Conservation (phyloP, 352 stramenopile genomes). For the Phytophthora pluvialis region DNA sequence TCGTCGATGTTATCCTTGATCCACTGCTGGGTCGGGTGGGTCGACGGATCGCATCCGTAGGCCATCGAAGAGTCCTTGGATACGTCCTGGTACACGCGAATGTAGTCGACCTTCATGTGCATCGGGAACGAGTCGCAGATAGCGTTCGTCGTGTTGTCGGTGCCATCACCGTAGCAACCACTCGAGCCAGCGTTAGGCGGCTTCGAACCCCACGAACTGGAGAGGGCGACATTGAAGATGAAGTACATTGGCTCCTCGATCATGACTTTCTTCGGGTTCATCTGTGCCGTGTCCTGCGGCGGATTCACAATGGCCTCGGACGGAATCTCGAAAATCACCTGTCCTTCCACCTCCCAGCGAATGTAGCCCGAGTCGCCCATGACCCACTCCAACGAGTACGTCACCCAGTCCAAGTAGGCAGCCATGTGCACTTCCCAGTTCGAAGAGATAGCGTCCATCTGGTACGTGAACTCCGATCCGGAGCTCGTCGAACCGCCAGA, state of each 20-base stretch:
- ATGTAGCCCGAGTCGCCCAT: slow-evolving; percentile 53
- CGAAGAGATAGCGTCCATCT: slow-evolving; percentile 93
- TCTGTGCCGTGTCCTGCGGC: slow-evolving; percentile 49
- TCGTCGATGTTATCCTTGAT: slow-evolving; percentile 66
- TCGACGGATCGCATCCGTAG: slow-evolving; percentile 53
- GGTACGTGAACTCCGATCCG: slow-evolving; percentile 49
- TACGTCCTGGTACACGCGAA: slow-evolving; percentile 49
- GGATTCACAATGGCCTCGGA: slow-evolving; percentile 56
- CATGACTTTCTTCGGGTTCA: slow-evolving; percentile 86
- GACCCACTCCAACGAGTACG: slow-evolving; percentile 66
- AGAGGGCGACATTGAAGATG: slow-evolving; percentile 92
- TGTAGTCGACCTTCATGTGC: slow-evolving; percentile 82
- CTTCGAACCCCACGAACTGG: slow-evolving; percentile 73
- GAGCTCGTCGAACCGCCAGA: slow-evolving; percentile 35
- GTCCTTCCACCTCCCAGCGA: slow-evolving; percentile 75
- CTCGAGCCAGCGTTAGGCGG: slow-evolving; percentile 43
- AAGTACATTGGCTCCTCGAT: slow-evolving; percentile 92
- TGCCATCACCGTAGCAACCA: slow-evolving; percentile 41
- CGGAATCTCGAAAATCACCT: slow-evolving; percentile 89
- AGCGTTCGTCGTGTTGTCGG: slow-evolving; percentile 33
- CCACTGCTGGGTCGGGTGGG: slow-evolving; percentile 64
- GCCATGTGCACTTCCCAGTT: slow-evolving; percentile 82
- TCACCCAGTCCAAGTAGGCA: slow-evolving; percentile 81
- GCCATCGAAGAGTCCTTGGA: slow-evolving; percentile 47
- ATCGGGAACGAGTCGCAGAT: slow-evolving; percentile 75